These are phyloP conservation scores for Yamadazyma buinensis DNA, from an alignment of 1,139 yeast genomes.

Conservation along the genomic window DNA sequence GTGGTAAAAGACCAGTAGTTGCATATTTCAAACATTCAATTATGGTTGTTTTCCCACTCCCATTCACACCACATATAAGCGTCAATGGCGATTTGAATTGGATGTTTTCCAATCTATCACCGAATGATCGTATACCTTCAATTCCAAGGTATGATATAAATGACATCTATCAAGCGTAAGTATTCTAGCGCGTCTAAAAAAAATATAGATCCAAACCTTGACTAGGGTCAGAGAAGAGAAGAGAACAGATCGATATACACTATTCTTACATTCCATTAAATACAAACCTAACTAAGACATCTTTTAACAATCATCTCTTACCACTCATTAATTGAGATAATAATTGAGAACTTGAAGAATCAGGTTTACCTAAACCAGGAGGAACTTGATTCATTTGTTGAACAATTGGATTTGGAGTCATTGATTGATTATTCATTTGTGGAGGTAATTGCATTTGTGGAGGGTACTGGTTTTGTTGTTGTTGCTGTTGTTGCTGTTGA, in stretches of 20 bases:
- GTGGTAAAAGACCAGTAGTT: conserved; percentile 95
- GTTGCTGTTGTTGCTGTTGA: conserved; percentile 5
- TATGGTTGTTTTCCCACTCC: conserved; percentile 97
- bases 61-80: conserved; percentile 92
- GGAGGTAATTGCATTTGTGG: conserved; percentile 8
- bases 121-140: conserved; percentile 87
- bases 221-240: no score
- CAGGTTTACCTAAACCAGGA: conserved; percentile 10
- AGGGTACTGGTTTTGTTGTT: conserved; percentile 12
- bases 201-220: no score
- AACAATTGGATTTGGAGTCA: conserved; percentile 6
- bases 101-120: conserved; percentile 77
- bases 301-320: conserved; percentile 47
- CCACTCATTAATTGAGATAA: conserved; percentile 70
- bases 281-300: conserved; percentile 12
- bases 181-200: no score
- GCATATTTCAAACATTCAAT: conserved; percentile 93
- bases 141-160: conserved; percentile 75
- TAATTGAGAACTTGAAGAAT: conserved; percentile 57
- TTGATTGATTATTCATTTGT: conserved; percentile 1
- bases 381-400: conserved; percentile 16
- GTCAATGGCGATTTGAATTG: conserved; percentile 91
- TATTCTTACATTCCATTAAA: not conserved
- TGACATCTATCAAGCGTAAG: no score
- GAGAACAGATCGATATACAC: no score